Percentiles rank a stretch among this genome's conserved stretches.
phyloP scores from a whole-genome alignment of 768 basidiomycete species.

The Ramaria sp. region DNA sequence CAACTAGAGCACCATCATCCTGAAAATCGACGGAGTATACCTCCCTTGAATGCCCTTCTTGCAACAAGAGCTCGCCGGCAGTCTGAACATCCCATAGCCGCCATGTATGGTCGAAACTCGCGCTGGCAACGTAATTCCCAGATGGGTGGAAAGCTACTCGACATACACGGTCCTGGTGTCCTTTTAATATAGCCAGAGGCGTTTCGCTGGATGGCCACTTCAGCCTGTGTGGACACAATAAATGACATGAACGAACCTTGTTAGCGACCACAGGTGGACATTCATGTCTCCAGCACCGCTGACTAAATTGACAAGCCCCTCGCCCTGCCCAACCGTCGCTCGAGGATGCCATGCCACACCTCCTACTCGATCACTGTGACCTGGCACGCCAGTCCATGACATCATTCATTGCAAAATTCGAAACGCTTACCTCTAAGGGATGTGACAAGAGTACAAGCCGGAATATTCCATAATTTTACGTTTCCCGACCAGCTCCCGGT shows the following conservation, averaged over 20 bases:
- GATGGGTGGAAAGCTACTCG: slow-evolving; percentile 96
- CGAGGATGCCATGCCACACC: slow-evolving; percentile 97
- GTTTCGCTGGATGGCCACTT: slow-evolving; percentile 46
- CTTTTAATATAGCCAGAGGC: slow-evolving; percentile 76
- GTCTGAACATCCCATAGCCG: slow-evolving; percentile 88
- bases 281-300: slow-evolving; percentile 85
- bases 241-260: slow-evolving; percentile 39
- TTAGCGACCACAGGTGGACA: slow-evolving; percentile 84
- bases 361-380: slow-evolving; percentile 84
- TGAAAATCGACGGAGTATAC: slow-evolving; percentile 96
- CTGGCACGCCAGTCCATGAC: slow-evolving; percentile 25
- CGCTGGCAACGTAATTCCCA: slow-evolving; percentile 86
- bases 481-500: slow-evolving; percentile 96
- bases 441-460: slow-evolving; percentile 70
- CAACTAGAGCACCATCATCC: slow-evolving; percentile 83
- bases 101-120: slow-evolving; percentile 97
- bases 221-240: neutral
- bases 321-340: slow-evolving; percentile 64
- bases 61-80: slow-evolving; percentile 70
- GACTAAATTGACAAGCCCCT: slow-evolving; percentile 68
- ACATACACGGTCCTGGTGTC: slow-evolving; percentile 85
- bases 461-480: slow-evolving; percentile 93
- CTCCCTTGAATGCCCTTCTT: slow-evolving; percentile 96
- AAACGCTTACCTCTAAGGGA: slow-evolving; percentile 52
- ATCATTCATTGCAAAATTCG: neutral